These are phyloP conservation scores for Paramecium sonneborni DNA, from an alignment of 73 alveolate genomes.

Conservation along the genomic window DNA sequence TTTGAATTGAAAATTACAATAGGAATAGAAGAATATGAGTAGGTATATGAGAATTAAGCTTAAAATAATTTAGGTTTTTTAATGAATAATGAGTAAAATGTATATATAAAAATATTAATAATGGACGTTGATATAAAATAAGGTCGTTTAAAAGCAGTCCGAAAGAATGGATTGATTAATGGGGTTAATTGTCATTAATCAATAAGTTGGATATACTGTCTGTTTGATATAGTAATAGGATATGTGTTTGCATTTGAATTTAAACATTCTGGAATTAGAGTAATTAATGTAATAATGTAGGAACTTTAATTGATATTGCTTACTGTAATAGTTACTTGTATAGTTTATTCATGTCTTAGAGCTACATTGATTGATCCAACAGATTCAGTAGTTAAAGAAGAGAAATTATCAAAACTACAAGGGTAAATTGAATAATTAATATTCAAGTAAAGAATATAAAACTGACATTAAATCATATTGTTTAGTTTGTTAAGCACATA, in stretches of 20 bases:
- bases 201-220: slow-evolving; percentile 21
- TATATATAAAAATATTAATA: background rate
- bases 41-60: too few species aligned
- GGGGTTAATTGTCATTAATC: background rate
- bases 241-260: background rate
- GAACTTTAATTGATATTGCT: background rate
- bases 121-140: slow-evolving; percentile 30
- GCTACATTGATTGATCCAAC: slow-evolving; percentile 1
- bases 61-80: too few species aligned
- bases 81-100: background rate
- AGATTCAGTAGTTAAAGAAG: background rate
- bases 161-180: slow-evolving; percentile 19
- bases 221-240: background rate
- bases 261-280: background rate
- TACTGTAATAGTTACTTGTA: background rate
- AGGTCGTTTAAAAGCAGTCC: background rate
- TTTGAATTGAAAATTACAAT: too few species aligned
- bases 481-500: slow-evolving; percentile 49
- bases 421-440: background rate
- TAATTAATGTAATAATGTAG: background rate
- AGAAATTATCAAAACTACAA: background rate
- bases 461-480: slow-evolving; percentile 34
- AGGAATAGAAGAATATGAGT: too few species aligned
- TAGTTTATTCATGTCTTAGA: slow-evolving; percentile 12
- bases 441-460: slow-evolving; percentile 26